These are phyloP conservation scores for Vaccinium darrowii DNA, from an alignment of 148 eudicot species.

Conservation along the genomic window DNA sequence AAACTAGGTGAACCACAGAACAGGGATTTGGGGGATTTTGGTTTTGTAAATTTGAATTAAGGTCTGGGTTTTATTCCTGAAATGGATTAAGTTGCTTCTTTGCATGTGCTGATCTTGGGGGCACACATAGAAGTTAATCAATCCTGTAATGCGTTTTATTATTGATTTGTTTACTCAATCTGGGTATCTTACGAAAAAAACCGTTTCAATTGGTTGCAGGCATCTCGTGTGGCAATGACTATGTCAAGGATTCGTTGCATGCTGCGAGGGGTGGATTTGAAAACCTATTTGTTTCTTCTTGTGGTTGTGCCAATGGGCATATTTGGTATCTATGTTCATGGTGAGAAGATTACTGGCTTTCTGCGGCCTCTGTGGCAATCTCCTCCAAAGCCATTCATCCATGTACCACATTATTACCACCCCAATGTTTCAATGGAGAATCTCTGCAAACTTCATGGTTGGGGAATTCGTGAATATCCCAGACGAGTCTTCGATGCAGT, in stretches of 20 bases:
- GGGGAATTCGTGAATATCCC: conserved; percentile 52
- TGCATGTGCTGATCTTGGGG: not conserved
- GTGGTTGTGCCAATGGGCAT: conserved; percentile 35
- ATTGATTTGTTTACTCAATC: not conserved
- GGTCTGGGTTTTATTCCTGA: not conserved
- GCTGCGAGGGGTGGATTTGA: conserved; percentile 41
- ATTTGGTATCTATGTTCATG: conserved; percentile 41
- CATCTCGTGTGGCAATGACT: conserved; percentile 21
- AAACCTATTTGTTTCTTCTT: conserved; percentile 24
- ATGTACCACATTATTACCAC: conserved; percentile 47
- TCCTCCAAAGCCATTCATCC: conserved; percentile 51
- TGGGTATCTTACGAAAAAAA: not conserved
- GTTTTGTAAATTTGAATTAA: not conserved
- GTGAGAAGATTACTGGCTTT: conserved; percentile 45
- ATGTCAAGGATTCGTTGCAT: conserved; percentile 44
- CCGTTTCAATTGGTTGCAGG: conserved; percentile 24
- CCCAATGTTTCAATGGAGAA: conserved; percentile 44
- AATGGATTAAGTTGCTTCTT: not conserved
- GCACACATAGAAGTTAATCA: not conserved
- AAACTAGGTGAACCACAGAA: not conserved
- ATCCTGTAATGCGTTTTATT: not conserved
- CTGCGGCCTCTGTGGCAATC: conserved; percentile 52
- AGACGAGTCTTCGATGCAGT: conserved; percentile 59
- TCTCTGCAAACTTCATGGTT: conserved; percentile 58
- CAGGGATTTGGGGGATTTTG: not conserved